Conservation (phyloP, 495 filamentous ascomycete species). For the Parmelia sp. region DNA sequence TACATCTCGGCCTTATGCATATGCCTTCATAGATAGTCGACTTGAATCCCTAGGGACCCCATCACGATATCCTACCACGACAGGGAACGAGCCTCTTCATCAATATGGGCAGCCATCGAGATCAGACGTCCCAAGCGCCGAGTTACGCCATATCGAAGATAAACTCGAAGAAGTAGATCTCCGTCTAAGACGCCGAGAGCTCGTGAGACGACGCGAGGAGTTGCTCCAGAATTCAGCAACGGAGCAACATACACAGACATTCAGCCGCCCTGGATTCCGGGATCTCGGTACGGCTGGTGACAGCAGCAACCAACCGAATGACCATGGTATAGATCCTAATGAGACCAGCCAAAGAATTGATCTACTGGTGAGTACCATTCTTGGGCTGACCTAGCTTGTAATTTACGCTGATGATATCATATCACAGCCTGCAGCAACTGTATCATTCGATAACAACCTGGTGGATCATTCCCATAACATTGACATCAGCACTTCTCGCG, state of each 20-base stretch:
- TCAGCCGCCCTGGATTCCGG: neutral
- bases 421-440: neutral
- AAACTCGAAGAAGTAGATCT: neutral
- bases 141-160: neutral
- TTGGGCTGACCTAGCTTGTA: too few relatives aligned
- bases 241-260: neutral
- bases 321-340: too few relatives aligned
- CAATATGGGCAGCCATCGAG: neutral
- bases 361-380: too few relatives aligned
- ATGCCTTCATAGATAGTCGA: neutral
- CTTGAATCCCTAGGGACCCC: neutral
- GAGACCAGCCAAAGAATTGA: too few relatives aligned
- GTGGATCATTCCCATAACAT: neutral
- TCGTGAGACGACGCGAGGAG: neutral
- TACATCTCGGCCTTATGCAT: neutral
- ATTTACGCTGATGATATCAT: too few relatives aligned
- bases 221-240: neutral
- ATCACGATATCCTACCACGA: neutral
- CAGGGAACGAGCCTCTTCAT: neutral
- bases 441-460: neutral
- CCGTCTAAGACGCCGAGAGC: neutral
- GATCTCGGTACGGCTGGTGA: neutral
- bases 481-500: neutral
- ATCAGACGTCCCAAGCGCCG: neutral
- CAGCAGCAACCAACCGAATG: too few relatives aligned